A percentile compares a stretch with the other conserved stretches of the same genome.
Conservation (phyloP, 1,284 basidiomycete species). For the Lentinus polychrous region DNA sequence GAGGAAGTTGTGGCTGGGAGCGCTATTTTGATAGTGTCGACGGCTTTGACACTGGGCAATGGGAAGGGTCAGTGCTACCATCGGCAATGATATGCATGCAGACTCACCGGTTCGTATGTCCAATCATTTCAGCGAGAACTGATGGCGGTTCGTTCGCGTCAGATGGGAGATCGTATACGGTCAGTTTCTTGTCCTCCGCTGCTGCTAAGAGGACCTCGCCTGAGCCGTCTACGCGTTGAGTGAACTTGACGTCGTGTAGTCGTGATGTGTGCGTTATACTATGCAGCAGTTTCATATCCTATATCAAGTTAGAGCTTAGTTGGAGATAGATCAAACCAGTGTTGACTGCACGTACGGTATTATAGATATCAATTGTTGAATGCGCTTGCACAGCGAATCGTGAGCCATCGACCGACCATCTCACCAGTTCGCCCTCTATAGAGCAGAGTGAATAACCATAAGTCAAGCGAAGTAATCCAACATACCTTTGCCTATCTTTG, state of each 20-base stretch:
- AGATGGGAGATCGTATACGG: conserved; percentile 56
- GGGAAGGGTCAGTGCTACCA: background rate
- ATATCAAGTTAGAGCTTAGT: background rate
- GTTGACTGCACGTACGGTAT: conserved; percentile 43
- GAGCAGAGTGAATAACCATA: conserved; percentile 4
- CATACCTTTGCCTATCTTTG: conserved; percentile 79
- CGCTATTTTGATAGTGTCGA: conserved; percentile 54
- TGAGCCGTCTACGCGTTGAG: conserved; percentile 41
- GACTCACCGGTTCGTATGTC: conserved; percentile 69
- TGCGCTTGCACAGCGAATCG: conserved; percentile 77
- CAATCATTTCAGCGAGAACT: conserved; percentile 57
- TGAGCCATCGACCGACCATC: conserved; percentile 74
- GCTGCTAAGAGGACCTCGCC: conserved; percentile 72
- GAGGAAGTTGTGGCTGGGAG: conserved; percentile 32
- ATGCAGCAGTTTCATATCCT: conserved; percentile 44
- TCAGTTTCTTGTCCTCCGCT: conserved; percentile 81
- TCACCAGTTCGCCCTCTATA: conserved; percentile 81
- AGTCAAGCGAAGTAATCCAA: background rate
- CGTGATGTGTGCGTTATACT: conserved; percentile 71
- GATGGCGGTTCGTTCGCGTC: conserved; percentile 36
- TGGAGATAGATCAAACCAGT: conserved; percentile 3
- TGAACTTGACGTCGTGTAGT: conserved; percentile 77
- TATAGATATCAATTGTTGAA: conserved; percentile 75
- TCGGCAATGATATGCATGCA: background rate
- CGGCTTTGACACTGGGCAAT: conserved; percentile 56